Percentiles rank a stretch among this genome's conserved stretches.
Conservation (phyloP, 73 alveolate genomes). For the Paramecium primaurelia region DNA sequence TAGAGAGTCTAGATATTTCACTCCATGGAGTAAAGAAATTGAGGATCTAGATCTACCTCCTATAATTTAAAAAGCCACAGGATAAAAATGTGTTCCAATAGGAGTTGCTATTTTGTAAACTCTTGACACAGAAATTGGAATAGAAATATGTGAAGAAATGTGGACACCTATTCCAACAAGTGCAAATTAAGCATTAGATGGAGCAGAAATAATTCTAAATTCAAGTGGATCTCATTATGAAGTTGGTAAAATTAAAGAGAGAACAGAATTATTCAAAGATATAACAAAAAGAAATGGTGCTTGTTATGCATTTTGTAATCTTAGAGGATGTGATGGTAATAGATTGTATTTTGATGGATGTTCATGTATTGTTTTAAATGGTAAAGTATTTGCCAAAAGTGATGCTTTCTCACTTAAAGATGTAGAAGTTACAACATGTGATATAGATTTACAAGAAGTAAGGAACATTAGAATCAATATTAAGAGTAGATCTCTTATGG, state of each 20-base stretch:
- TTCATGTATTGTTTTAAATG: slow-evolving; percentile 81
- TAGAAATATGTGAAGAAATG: slow-evolving; percentile 84
- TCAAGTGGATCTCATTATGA: slow-evolving; percentile 72
- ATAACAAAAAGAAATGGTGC: slow-evolving; percentile 73
- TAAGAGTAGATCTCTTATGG: background rate
- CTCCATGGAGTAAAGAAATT: slow-evolving; percentile 80
- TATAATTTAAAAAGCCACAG: slow-evolving; percentile 47
- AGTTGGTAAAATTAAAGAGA: slow-evolving; percentile 57
- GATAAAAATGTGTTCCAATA: slow-evolving; percentile 60
- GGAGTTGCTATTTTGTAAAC: slow-evolving; percentile 75
- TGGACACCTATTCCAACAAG: slow-evolving; percentile 67
- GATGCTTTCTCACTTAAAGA: slow-evolving; percentile 80
- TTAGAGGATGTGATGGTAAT: slow-evolving; percentile 86
- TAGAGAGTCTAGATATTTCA: slow-evolving; percentile 89
- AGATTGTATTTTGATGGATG: slow-evolving; percentile 89
- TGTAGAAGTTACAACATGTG: slow-evolving; percentile 76
- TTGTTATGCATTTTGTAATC: slow-evolving; percentile 63
- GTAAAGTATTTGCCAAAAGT: slow-evolving; percentile 75
- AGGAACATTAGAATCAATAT: slow-evolving; percentile 67
- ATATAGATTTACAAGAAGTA: slow-evolving; percentile 81
- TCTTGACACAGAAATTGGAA: slow-evolving; percentile 68
- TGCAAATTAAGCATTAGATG: slow-evolving; percentile 58
- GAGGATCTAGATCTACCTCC: slow-evolving; percentile 68
- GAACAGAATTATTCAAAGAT: slow-evolving; percentile 62
- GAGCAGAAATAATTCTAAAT: slow-evolving; percentile 75